These are phyloP conservation scores for Annulohypoxylon stygium DNA, from an alignment of 495 filamentous ascomycete genomes.

Conservation along the genomic window DNA sequence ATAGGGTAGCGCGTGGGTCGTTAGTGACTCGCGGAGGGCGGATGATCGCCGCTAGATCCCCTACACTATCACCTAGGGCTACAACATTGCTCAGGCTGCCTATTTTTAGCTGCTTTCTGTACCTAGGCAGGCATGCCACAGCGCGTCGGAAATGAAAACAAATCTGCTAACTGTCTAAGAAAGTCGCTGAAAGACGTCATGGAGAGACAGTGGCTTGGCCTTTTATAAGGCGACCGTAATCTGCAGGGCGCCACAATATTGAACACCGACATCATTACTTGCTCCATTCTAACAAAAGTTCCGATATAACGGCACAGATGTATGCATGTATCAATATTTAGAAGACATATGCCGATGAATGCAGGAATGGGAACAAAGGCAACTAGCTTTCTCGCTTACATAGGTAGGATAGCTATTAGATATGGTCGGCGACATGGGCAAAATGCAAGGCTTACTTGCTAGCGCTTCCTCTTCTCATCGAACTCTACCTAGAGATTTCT, in stretches of 20 bases:
- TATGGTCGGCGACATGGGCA: not conserved
- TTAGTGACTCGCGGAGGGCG: not conserved
- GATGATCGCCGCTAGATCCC: not conserved
- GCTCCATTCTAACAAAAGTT: not conserved
- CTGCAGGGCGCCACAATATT: slow-evolving; percentile 11
- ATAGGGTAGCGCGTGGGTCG: not conserved
- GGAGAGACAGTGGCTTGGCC: not conserved
- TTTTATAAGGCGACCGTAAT: not conserved
- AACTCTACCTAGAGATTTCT: not conserved
- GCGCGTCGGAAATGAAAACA: not conserved
- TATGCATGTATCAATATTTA: slow-evolving; percentile 6
- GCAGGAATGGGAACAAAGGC: not conserved
- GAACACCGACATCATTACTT: not conserved
- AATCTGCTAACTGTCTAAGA: not conserved
- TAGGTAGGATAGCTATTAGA: not conserved
- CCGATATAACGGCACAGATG: not conserved
- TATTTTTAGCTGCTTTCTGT: not conserved
- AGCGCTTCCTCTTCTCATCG: not conserved
- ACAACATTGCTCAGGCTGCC: not conserved
- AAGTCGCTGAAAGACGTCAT: not conserved
- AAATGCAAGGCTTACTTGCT: not conserved
- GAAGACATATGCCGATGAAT: slow-evolving; percentile 4
- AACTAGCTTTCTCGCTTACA: not conserved
- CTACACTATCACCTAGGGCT: not conserved
- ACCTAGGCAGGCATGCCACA: not conserved